Conservation (phyloP, 495 filamentous ascomycete genomes). For the Penicillium odoratum region DNA sequence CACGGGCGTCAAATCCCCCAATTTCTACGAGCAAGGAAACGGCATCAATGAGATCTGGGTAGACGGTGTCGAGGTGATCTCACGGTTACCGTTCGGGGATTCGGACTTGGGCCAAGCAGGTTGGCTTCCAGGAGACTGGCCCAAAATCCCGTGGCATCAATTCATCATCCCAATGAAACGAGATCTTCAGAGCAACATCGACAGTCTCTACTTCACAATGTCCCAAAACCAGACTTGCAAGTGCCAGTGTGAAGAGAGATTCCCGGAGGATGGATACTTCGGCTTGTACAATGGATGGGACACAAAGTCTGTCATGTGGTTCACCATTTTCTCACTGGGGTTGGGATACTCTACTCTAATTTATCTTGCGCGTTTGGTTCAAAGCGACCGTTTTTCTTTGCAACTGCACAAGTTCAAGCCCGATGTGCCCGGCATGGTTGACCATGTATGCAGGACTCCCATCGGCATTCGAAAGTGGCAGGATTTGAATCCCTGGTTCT, state of each 20-base stretch:
- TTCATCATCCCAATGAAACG: slow-evolving; percentile 44
- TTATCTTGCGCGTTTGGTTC: too few relatives aligned
- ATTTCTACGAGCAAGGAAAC: slow-evolving; percentile 37
- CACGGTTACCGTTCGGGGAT: slow-evolving; percentile 40
- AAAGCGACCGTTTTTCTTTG: too few relatives aligned
- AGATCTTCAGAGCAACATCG: slow-evolving; percentile 1
- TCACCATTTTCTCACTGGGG: too few relatives aligned
- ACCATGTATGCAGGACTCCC: not conserved
- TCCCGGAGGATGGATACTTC: not conserved
- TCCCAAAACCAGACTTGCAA: not conserved
- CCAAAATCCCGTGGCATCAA: slow-evolving; percentile 45
- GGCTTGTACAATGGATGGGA: not conserved
- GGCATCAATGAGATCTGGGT: slow-evolving; percentile 44
- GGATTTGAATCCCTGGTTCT: not conserved
- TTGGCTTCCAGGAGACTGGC: slow-evolving; percentile 31
- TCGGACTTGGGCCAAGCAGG: slow-evolving; percentile 37
- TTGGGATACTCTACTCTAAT: not conserved
- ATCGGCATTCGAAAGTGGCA: not conserved
- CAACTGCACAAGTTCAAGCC: too few relatives aligned
- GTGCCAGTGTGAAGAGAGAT: not conserved
- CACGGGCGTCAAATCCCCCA: slow-evolving; percentile 33
- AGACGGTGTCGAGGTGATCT: slow-evolving; percentile 36
- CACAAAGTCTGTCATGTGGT: not conserved
- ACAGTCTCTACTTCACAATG: not conserved
- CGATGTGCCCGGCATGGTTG: too few relatives aligned